Conservation (phyloP, 768 basidiomycete genomes). For the Trametes coccinea region DNA sequence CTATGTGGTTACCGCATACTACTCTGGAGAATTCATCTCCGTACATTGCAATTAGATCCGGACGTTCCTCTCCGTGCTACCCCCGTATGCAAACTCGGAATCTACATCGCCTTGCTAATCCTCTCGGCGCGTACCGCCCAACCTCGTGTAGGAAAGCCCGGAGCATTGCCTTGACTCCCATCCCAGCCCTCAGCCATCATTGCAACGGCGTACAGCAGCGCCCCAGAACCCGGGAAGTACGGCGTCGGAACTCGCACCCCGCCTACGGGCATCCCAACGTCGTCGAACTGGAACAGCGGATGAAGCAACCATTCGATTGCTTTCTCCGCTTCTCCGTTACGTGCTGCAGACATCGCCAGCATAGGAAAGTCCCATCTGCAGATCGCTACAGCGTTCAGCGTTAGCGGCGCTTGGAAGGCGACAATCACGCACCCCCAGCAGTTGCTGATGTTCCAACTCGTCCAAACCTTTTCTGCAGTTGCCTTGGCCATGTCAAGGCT, state of each 20-base stretch:
- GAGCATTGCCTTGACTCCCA: slow-evolving; percentile 37
- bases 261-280: slow-evolving; percentile 60
- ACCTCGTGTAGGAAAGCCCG: slow-evolving; percentile 42
- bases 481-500: slow-evolving; percentile 46
- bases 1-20: not conserved
- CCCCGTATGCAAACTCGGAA: not conserved
- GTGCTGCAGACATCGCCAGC: slow-evolving; percentile 62
- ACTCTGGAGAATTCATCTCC: not conserved
- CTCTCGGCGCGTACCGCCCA: slow-evolving; percentile 43
- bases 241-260: slow-evolving; percentile 56
- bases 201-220: slow-evolving; percentile 50
- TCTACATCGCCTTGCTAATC: slow-evolving; percentile 37
- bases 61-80: not conserved
- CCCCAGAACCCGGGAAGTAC: slow-evolving; percentile 59
- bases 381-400: not conserved
- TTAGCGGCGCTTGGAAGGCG: not conserved
- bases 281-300: slow-evolving; percentile 57
- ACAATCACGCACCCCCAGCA: slow-evolving; percentile 48
- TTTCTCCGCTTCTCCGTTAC: slow-evolving; percentile 48
- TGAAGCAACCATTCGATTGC: slow-evolving; percentile 58
- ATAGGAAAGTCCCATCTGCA: slow-evolving; percentile 63
- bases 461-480: slow-evolving; percentile 56
- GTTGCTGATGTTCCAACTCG: slow-evolving; percentile 54
- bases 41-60: not conserved
- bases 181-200: slow-evolving; percentile 67